These are phyloP conservation scores for Turritis glabra DNA, from an alignment of 345 rosid genomes.

Conservation along the genomic window DNA sequence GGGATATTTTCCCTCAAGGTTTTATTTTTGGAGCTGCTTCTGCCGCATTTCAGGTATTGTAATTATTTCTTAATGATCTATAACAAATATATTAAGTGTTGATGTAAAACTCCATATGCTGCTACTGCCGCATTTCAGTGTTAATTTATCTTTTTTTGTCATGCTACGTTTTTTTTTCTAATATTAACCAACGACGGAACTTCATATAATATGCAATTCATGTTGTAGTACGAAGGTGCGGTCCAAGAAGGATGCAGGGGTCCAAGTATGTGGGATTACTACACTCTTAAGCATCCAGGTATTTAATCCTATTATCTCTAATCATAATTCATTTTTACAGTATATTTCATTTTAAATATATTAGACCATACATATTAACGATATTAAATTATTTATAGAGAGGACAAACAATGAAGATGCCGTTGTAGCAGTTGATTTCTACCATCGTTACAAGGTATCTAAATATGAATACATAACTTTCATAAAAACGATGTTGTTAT, in stretches of 20 bases:
- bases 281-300: slow-evolving; percentile 25
- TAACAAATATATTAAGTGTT: too few species aligned
- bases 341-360: not conserved
- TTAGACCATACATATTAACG: not conserved
- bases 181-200: not conserved
- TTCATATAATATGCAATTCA: not conserved
- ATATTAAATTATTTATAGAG: not conserved
- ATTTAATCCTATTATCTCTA: not conserved
- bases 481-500: not conserved
- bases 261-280: slow-evolving; percentile 38
- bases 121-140: too few species aligned
- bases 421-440: slow-evolving; percentile 31
- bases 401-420: slow-evolving; percentile 14
- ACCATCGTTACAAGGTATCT: slow-evolving; percentile 41
- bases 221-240: slow-evolving; percentile 33
- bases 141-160: too few species aligned
- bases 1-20: slow-evolving; percentile 8
- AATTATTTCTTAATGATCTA: too few species aligned
- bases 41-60: slow-evolving; percentile 29
- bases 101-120: too few species aligned
- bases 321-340: not conserved
- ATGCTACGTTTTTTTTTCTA: not conserved
- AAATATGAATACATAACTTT: not conserved
- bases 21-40: slow-evolving; percentile 35
- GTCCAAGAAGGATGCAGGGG: slow-evolving; percentile 23